Conservation (phyloP, 345 rosid genomes). For the Eucalyptus albens region DNA sequence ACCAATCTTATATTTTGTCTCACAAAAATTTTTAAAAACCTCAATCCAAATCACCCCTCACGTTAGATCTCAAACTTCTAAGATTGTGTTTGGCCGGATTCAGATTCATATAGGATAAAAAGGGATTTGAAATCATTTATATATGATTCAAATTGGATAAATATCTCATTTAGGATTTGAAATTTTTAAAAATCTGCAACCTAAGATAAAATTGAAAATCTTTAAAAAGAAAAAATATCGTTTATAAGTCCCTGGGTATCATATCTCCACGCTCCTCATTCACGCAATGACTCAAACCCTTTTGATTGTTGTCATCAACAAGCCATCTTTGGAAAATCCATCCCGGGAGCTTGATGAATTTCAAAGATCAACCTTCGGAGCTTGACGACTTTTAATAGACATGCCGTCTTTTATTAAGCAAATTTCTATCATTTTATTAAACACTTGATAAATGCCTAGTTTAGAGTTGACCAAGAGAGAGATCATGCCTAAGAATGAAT, state of each 20-base stretch:
- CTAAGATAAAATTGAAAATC: no score
- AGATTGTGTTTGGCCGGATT: accelerated
- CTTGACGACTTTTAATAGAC: background rate
- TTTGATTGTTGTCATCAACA: background rate
- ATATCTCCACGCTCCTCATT: background rate
- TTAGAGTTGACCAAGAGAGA: background rate
- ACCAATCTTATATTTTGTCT: background rate
- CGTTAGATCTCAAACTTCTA: background rate
- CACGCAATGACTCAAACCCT: no score
- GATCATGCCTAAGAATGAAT: no score
- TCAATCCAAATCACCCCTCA: background rate
- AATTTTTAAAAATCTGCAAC: background rate
- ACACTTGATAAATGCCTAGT: background rate
- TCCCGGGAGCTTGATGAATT: background rate
- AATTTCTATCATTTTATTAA: no score
- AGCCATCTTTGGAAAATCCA: background rate
- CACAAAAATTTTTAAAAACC: background rate
- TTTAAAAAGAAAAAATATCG: no score
- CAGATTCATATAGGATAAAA: accelerated
- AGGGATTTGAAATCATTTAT: background rate
- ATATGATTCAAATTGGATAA: no score
- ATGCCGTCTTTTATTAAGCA: no score
- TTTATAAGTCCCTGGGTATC: background rate
- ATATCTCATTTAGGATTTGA: background rate
- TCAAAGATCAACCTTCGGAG: background rate